These are phyloP conservation scores for Thelephora ganbajun DNA, from an alignment of 768 basidiomycete genomes.

Conservation along the genomic window DNA sequence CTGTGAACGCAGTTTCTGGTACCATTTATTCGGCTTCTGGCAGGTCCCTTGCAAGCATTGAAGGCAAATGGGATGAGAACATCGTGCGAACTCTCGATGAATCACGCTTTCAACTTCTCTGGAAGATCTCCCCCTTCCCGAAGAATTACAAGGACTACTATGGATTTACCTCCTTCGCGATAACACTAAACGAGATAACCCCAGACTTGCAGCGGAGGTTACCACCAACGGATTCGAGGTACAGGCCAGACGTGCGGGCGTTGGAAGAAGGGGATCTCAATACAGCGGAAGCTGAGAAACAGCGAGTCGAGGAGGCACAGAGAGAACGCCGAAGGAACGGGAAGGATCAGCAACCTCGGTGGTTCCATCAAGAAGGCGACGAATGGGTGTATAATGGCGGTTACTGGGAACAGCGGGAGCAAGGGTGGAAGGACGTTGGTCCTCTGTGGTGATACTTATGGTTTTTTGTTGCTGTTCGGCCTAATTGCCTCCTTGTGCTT, in stretches of 20 bases:
- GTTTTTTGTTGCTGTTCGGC: neutral
- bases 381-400: slow-evolving; percentile 70
- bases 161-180: slow-evolving; percentile 70
- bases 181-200: slow-evolving; percentile 73
- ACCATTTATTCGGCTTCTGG: slow-evolving; percentile 39
- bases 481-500: neutral
- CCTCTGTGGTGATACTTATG: slow-evolving; percentile 44
- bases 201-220: slow-evolving; percentile 46
- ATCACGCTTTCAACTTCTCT: slow-evolving; percentile 60
- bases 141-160: slow-evolving; percentile 60
- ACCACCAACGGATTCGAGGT: slow-evolving; percentile 72
- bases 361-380: slow-evolving; percentile 60
- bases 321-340: slow-evolving; percentile 53
- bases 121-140: slow-evolving; percentile 65
- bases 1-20: slow-evolving; percentile 61
- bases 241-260: slow-evolving; percentile 70
- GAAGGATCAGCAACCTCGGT: slow-evolving; percentile 46
- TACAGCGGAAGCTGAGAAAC: slow-evolving; percentile 59
- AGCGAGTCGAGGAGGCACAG: slow-evolving; percentile 61
- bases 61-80: slow-evolving; percentile 85
- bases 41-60: slow-evolving; percentile 44
- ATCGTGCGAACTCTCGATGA: slow-evolving; percentile 55
- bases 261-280: slow-evolving; percentile 68
- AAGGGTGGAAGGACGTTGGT: slow-evolving; percentile 46
- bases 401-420: slow-evolving; percentile 68